Evolutionary conservation across 2,329 filamentous ascomycete species (phyloP).

Genomic region (Claviceps pusilla): DNA sequence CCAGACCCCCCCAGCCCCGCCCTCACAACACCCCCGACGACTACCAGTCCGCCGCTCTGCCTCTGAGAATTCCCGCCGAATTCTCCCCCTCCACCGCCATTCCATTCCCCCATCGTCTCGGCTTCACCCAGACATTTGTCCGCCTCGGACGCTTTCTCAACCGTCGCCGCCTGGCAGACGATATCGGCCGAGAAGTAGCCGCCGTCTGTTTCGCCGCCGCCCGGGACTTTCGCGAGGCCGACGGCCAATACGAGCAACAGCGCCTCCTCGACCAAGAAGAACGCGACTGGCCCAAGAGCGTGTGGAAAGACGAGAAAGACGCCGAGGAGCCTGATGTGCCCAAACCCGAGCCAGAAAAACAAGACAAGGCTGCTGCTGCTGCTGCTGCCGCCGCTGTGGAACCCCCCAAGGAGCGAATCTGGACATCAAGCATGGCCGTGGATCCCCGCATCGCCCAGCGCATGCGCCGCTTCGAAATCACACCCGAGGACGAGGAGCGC

Average conservation of each 20-base stretch:
- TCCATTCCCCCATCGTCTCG: conserved; percentile 75
- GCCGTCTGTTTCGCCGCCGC: conserved; percentile 57
- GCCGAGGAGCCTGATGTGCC: too few relatives aligned
- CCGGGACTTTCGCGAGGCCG: conserved; percentile 33
- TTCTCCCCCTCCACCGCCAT: conserved; percentile 62
- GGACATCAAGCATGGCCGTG: conserved; percentile 58
- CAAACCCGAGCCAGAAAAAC: too few relatives aligned
- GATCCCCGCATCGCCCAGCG: conserved; percentile 61
- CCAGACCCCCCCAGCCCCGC: conserved; percentile 45
- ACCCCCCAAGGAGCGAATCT: conserved; percentile 51
- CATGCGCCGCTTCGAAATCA: conserved; percentile 67
- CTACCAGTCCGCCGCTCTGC: conserved; percentile 53
- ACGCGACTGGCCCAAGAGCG: conserved; percentile 69
- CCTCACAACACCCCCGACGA: conserved; percentile 61
- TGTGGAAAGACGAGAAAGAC: conserved; percentile 38
- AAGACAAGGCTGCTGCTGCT: conserved; percentile 12
- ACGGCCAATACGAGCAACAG: conserved; percentile 28
- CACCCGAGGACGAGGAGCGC: conserved; percentile 52
- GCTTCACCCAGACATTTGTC: conserved; percentile 78
- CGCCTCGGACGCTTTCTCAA: conserved; percentile 81
- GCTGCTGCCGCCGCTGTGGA: conserved; percentile 13
- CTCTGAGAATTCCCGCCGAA: conserved; percentile 49
- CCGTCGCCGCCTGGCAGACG: conserved; percentile 69
- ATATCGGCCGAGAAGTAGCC: conserved; percentile 75
- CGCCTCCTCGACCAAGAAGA: conserved; percentile 56